Evolutionary conservation across 257 asterid genomes (phyloP).

Genomic region (Gentiana straminea): DNA sequence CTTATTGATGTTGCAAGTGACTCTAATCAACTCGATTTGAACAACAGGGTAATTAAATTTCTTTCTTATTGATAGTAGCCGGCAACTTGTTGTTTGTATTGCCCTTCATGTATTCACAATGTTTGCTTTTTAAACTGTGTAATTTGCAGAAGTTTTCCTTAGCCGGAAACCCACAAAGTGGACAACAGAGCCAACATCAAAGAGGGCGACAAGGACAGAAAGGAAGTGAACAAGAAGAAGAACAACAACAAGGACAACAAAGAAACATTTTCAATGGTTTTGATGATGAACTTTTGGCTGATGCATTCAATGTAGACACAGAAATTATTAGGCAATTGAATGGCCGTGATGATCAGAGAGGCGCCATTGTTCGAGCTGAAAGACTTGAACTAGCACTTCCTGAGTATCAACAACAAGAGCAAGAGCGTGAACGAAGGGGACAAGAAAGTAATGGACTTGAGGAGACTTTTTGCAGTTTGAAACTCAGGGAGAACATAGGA

Average conservation of each 20-base stretch:
- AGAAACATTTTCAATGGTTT: slow-evolving; percentile 34
- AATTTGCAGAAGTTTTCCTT: slow-evolving; percentile 33
- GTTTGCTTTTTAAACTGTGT: too few species aligned
- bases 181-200: slow-evolving; percentile 4
- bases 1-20: too few species aligned
- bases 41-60: too few species aligned
- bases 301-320: slow-evolving; percentile 18
- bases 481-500: slow-evolving; percentile 35
- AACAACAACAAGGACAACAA: neutral
- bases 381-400: slow-evolving; percentile 22
- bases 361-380: slow-evolving; percentile 41
- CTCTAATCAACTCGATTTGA: too few species aligned
- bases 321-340: slow-evolving; percentile 15
- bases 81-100: too few species aligned
- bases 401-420: slow-evolving; percentile 12
- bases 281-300: slow-evolving; percentile 30
- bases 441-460: slow-evolving; percentile 35
- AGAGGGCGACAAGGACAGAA: slow-evolving; percentile 6
- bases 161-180: slow-evolving; percentile 43
- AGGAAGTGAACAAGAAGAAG: neutral
- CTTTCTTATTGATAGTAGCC: too few species aligned
- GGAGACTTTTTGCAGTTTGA: slow-evolving; percentile 38
- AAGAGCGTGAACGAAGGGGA: slow-evolving; percentile 1
- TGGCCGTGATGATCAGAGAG: slow-evolving; percentile 34
- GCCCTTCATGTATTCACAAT: too few species aligned